phyloP scores from a whole-genome alignment of 768 basidiomycete genomes.

The Podaxis sp. region DNA sequence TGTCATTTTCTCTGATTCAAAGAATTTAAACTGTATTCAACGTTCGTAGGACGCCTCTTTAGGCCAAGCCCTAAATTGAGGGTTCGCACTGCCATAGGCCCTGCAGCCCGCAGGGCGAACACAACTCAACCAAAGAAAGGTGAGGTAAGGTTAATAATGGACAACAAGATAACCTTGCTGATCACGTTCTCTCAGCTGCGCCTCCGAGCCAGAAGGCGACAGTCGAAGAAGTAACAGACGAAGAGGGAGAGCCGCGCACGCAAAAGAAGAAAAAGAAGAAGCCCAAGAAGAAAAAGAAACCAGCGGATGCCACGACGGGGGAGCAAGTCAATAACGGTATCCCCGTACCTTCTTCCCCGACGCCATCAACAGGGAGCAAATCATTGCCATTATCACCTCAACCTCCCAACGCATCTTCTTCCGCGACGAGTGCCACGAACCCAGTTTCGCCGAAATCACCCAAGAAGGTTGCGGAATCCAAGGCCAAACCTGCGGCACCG shows the following conservation, averaged over 20 bases:
- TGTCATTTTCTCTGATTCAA: background rate
- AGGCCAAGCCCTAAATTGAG: slow-evolving; percentile 38
- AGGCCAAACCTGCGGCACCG: slow-evolving; percentile 17
- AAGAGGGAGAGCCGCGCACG: slow-evolving; percentile 36
- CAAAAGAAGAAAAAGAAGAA: slow-evolving; percentile 65
- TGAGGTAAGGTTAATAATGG: slow-evolving; percentile 1
- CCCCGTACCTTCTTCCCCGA: slow-evolving; percentile 17
- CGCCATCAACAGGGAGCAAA: slow-evolving; percentile 12
- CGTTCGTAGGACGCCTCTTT: slow-evolving; percentile 57
- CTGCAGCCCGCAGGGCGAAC: slow-evolving; percentile 19
- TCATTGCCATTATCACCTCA: background rate
- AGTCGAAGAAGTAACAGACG: slow-evolving; percentile 73
- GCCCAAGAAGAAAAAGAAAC: slow-evolving; percentile 75
- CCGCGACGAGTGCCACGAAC: slow-evolving; percentile 9
- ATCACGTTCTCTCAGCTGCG: slow-evolving; percentile 2
- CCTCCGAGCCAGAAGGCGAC: slow-evolving; percentile 42
- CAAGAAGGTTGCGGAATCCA: slow-evolving; percentile 13
- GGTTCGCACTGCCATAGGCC: slow-evolving; percentile 18
- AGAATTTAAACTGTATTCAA: background rate
- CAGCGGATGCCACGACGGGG: slow-evolving; percentile 31
- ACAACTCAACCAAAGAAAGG: slow-evolving; percentile 16
- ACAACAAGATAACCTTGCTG: slow-evolving; percentile 10
- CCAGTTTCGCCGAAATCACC: slow-evolving; percentile 16
- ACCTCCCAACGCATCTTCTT: slow-evolving; percentile 1
- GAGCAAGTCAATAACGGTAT: slow-evolving; percentile 17